Evolutionary conservation across 768 basidiomycete species (phyloP).

Genomic region (Mycena sanguinolenta): DNA sequence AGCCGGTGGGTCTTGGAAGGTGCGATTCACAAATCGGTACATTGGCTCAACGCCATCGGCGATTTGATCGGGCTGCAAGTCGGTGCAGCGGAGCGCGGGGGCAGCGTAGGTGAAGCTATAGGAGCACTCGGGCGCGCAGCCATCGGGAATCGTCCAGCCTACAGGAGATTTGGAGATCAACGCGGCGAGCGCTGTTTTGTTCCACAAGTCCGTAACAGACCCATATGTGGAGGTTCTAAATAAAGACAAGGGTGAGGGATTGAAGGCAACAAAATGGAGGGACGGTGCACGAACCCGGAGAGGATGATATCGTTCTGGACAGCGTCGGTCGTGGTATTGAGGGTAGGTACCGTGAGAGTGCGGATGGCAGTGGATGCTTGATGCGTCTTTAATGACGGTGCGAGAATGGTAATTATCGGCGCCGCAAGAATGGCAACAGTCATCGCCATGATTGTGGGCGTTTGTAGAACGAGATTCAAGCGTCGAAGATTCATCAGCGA

Average conservation of each 20-base stretch:
- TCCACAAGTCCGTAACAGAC: neutral
- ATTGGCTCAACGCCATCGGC: neutral
- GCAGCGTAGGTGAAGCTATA: conserved; percentile 27
- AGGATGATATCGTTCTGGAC: conserved; percentile 7
- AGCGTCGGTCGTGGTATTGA: conserved; percentile 19
- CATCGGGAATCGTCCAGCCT: conserved; percentile 27
- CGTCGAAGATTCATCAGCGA: neutral
- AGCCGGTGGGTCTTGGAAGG: conserved; percentile 15
- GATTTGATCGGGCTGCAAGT: conserved; percentile 20
- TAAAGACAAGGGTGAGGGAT: too few relatives aligned
- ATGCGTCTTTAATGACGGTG: conserved; percentile 10
- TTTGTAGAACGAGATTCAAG: neutral
- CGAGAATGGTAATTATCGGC: conserved; percentile 18
- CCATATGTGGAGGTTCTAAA: neutral
- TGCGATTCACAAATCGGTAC: conserved; percentile 3
- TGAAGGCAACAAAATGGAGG: too few relatives aligned
- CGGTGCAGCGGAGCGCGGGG: conserved; percentile 20
- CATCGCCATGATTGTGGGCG: neutral
- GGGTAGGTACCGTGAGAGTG: conserved; percentile 24
- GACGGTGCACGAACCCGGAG: too few relatives aligned
- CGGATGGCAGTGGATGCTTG: neutral
- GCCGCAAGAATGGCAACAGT: neutral
- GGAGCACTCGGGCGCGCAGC: conserved; percentile 23
- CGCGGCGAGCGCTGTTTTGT: conserved; percentile 13
- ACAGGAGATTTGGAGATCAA: conserved; percentile 5